These are phyloP conservation scores for Gremmenia infestans DNA, from an alignment of 2,329 filamentous ascomycete genomes.

Conservation along the genomic window DNA sequence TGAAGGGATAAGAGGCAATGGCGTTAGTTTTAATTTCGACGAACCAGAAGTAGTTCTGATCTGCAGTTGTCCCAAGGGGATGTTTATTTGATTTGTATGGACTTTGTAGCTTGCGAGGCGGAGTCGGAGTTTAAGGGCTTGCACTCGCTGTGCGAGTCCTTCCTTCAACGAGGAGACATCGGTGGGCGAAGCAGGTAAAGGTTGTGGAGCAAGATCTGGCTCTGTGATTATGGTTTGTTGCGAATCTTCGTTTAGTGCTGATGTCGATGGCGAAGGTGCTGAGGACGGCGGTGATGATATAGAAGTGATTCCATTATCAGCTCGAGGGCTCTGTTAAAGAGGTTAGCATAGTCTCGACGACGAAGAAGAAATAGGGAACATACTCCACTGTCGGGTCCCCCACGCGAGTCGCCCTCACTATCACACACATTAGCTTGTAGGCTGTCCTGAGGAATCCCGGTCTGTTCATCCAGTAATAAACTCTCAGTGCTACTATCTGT, in stretches of 20 bases:
- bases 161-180: conserved; percentile 5
- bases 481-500: not conserved
- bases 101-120: conserved; percentile 71
- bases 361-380: not conserved
- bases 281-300: conserved; percentile 4
- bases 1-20: conserved; percentile 5
- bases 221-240: conserved; percentile 24
- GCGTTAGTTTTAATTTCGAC: conserved; percentile 20
- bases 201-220: conserved; percentile 9
- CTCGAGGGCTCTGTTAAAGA: not conserved
- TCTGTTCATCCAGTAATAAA: not conserved
- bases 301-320: not conserved
- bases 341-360: not conserved
- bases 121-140: conserved; percentile 63
- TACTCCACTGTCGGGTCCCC: not conserved
- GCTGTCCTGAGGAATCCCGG: not conserved
- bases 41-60: conserved; percentile 28
- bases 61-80: conserved; percentile 59
- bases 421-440: not conserved
- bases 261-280: conserved; percentile 7
- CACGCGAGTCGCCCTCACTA: not conserved
- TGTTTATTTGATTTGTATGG: conserved; percentile 62
- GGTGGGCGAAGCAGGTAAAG: not conserved
- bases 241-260: conserved; percentile 18
- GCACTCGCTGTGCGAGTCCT: conserved; percentile 47